A percentile compares a stretch with the other conserved stretches of the same genome.
These are phyloP conservation scores for Primulina huaijiensis DNA, from an alignment of 257 asterid genomes.

Conservation along the genomic window DNA sequence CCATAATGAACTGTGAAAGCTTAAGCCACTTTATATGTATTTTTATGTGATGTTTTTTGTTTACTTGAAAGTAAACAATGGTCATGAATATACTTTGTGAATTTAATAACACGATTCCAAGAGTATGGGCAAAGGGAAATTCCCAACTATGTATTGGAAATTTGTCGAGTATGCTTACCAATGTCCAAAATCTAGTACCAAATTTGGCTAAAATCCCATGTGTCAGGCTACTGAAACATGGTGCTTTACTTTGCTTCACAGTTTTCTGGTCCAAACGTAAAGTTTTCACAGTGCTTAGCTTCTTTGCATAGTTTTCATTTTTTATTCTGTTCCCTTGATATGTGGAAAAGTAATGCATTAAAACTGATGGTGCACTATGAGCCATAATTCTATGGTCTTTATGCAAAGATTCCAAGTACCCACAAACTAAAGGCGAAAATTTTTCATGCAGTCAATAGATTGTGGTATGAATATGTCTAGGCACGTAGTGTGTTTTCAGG, in stretches of 20 bases:
- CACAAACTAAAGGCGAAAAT: constrained; percentile 17
- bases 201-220: constrained; percentile 31
- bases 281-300: constrained; percentile 4
- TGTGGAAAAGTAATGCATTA: neutral
- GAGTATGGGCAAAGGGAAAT: constrained; percentile 35
- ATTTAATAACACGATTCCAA: constrained; percentile 30
- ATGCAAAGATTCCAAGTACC: constrained; percentile 31
- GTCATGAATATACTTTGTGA: constrained; percentile 24
- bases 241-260: constrained; percentile 28
- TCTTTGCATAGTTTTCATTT: neutral
- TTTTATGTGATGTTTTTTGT: constrained; percentile 19
- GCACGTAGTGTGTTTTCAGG: neutral
- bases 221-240: constrained; percentile 25
- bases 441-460: constrained; percentile 2
- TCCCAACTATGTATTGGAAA: constrained; percentile 16
- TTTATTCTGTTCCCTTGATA: constrained; percentile 6
- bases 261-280: constrained; percentile 18
- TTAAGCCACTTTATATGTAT: neutral
- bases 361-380: constrained; percentile 23
- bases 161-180: constrained; percentile 22
- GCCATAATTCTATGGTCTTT: constrained; percentile 26
- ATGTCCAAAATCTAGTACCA: constrained; percentile 19
- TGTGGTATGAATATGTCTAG: constrained; percentile 1
- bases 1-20: constrained; percentile 14
- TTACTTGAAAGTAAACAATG: constrained; percentile 19